Conservation (phyloP, 2,329 filamentous ascomycete genomes). For the Neonectria ditissima region DNA sequence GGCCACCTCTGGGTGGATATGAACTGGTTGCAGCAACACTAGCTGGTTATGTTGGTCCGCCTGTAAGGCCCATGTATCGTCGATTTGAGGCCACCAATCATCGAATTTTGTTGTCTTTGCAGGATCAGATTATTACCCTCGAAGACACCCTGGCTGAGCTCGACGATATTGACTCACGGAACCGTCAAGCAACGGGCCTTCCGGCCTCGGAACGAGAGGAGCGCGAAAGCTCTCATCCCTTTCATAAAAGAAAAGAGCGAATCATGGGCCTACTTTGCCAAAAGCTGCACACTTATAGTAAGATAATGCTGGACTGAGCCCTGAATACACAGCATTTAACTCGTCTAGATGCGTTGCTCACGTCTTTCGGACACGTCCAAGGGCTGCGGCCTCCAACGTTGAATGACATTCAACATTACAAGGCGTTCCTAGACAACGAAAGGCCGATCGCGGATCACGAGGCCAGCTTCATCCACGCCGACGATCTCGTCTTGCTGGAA, state of each 20-base stretch:
- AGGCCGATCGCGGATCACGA: slow-evolving; percentile 70
- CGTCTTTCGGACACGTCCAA: slow-evolving; percentile 67
- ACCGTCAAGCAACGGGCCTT: slow-evolving; percentile 56
- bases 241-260: slow-evolving; percentile 11
- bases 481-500: slow-evolving; percentile 60
- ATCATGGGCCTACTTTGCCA: neutral
- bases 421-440: slow-evolving; percentile 65
- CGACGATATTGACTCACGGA: slow-evolving; percentile 69
- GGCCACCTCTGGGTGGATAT: slow-evolving; percentile 67
- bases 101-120: slow-evolving; percentile 82
- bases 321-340: slow-evolving; percentile 18
- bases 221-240: slow-evolving; percentile 5
- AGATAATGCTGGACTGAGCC: slow-evolving; percentile 37
- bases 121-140: slow-evolving; percentile 85
- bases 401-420: slow-evolving; percentile 61
- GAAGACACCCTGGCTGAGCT: slow-evolving; percentile 81
- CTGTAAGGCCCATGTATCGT: slow-evolving; percentile 76
- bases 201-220: slow-evolving; percentile 73
- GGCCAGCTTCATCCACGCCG: slow-evolving; percentile 67
- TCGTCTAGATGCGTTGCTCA: slow-evolving; percentile 66
- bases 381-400: slow-evolving; percentile 60
- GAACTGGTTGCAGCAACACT: slow-evolving; percentile 71
- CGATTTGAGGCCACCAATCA: slow-evolving; percentile 87
- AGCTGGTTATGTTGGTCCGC: slow-evolving; percentile 41
- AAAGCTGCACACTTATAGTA: slow-evolving; percentile 77